Percentiles rank a stretch among this genome's conserved stretches.
Evolutionary conservation across 176 grass and related monocot genomes (phyloP).

Genomic region (Melocanna baccifera): DNA sequence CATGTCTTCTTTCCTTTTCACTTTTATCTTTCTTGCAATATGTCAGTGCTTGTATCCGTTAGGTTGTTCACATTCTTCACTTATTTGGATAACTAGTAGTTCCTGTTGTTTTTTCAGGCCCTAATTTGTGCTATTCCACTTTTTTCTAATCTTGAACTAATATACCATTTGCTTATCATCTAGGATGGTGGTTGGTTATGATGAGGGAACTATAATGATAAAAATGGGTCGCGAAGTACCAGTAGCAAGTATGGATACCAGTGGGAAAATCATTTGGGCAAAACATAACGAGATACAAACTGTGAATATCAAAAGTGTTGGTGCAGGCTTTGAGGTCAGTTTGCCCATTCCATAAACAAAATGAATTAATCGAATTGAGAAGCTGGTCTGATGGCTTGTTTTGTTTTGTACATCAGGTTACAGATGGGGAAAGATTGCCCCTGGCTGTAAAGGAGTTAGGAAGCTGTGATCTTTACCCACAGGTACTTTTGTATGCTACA

Average conservation of each 20-base stretch:
- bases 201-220: slow-evolving; percentile 97
- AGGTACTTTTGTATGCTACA: slow-evolving; percentile 53
- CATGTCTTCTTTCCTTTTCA: not conserved
- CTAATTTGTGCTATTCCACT: not conserved
- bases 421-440: slow-evolving; percentile 93
- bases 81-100: slow-evolving; percentile 12
- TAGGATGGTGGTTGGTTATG: slow-evolving; percentile 98
- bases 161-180: not conserved
- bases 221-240: slow-evolving; percentile 98
- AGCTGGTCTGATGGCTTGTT: slow-evolving; percentile 13
- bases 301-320: slow-evolving; percentile 90
- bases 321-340: slow-evolving; percentile 80
- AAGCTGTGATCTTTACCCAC: slow-evolving; percentile 96
- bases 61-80: slow-evolving; percentile 17
- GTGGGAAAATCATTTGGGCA: slow-evolving; percentile 99
- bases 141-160: slow-evolving; percentile 25
- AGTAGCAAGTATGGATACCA: slow-evolving; percentile 91
- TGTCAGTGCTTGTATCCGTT: not conserved
- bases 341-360: not conserved
- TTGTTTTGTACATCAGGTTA: slow-evolving; percentile 54
- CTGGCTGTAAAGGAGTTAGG: slow-evolving; percentile 93
- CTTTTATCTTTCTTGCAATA: slow-evolving; percentile 3
- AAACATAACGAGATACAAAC: slow-evolving; percentile 99
- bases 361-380: not conserved
- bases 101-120: not conserved